Percentiles rank a stretch among this genome's conserved stretches.
Evolutionary conservation across 495 filamentous ascomycete genomes (phyloP).

Genomic region (Xylaria sp.): DNA sequence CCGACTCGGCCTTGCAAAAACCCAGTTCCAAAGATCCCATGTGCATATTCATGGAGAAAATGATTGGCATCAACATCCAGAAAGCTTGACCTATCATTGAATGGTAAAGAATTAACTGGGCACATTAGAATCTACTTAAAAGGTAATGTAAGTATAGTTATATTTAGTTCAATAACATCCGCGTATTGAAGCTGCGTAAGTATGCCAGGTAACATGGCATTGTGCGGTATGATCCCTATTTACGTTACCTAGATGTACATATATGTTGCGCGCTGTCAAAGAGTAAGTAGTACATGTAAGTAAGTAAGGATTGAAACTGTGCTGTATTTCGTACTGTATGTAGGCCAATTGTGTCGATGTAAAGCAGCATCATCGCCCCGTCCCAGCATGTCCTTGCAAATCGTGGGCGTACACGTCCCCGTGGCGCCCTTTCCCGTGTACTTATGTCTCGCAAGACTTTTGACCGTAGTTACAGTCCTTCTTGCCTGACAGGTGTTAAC

Average conservation of each 20-base stretch:
- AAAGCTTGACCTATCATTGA: neutral
- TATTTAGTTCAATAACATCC: slow-evolving; percentile 10
- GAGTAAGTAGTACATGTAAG: neutral
- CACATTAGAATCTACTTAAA: neutral
- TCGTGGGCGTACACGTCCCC: slow-evolving; percentile 10
- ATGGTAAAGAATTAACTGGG: neutral
- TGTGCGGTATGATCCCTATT: neutral
- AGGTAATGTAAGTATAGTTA: neutral
- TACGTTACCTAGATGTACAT: neutral
- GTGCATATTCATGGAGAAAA: neutral
- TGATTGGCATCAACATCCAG: neutral
- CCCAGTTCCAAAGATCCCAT: neutral
- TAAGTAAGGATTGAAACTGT: neutral
- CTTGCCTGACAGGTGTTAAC: neutral
- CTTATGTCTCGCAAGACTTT: neutral
- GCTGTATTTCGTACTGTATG: slow-evolving; percentile 9
- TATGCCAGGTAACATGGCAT: neutral
- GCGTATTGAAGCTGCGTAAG: neutral
- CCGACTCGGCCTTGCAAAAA: neutral
- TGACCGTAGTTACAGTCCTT: neutral
- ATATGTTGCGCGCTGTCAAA: too few species aligned
- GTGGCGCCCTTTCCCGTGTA: slow-evolving; percentile 17
- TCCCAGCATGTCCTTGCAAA: slow-evolving; percentile 17
- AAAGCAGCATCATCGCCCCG: slow-evolving; percentile 11
- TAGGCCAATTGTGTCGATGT: neutral